These are phyloP conservation scores for Tulasnella sp. DNA, from an alignment of 768 basidiomycete species.

Conservation along the genomic window DNA sequence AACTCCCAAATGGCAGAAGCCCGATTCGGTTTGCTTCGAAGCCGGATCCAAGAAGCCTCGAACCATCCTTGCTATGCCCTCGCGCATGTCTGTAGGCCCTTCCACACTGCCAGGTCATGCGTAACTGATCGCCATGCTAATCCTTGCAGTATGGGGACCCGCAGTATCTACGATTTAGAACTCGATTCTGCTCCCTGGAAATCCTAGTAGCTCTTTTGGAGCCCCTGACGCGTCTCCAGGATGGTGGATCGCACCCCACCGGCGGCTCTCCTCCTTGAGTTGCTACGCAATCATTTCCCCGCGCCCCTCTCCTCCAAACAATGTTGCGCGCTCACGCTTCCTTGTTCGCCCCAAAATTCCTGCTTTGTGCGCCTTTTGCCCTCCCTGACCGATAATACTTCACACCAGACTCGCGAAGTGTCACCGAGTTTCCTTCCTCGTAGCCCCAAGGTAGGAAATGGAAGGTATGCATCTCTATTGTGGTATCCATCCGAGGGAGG, in stretches of 20 bases:
- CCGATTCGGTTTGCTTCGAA: conserved; percentile 4
- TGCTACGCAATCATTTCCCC: background rate
- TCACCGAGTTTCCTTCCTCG: conserved; percentile 4
- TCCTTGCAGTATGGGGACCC: background rate
- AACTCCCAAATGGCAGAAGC: background rate
- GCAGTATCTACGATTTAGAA: conserved; percentile 14
- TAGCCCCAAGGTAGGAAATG: conserved; percentile 5
- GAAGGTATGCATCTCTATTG: background rate
- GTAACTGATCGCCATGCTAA: conserved; percentile 3
- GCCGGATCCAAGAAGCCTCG: background rate
- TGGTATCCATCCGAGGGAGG: background rate
- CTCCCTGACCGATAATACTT: background rate
- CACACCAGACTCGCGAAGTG: background rate
- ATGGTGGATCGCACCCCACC: background rate
- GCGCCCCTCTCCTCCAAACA: background rate
- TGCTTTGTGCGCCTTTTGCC: background rate
- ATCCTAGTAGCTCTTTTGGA: background rate
- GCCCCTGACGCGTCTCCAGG: background rate
- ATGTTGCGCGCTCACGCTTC: background rate
- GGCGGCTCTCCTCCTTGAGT: background rate
- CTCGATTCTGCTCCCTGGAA: conserved; percentile 2
- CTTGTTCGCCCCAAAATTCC: background rate
- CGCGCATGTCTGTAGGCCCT: background rate
- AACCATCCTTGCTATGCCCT: conserved; percentile 4
- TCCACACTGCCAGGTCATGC: conserved; percentile 6